Conservation (phyloP, 768 basidiomycete species). For the Trichaptum fuscoviolaceum region DNA sequence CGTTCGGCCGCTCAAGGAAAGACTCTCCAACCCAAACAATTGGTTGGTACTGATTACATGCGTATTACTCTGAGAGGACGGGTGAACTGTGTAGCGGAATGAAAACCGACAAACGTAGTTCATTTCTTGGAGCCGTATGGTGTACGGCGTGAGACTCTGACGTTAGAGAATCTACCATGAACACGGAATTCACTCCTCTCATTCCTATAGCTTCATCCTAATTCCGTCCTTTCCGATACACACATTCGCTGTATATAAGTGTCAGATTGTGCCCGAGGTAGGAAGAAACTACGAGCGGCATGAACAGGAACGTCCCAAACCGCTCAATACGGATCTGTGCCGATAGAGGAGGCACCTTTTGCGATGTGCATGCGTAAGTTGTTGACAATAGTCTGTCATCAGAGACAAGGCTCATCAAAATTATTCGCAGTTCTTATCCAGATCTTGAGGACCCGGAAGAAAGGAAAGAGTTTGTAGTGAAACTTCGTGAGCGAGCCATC, state of each 20-base stretch:
- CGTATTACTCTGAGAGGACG: no score
- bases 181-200: background rate
- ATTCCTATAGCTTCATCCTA: no score
- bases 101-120: background rate
- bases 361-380: conserved; percentile 78
- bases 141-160: background rate
- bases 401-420: conserved; percentile 1
- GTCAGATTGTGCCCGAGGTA: background rate
- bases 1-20: no score
- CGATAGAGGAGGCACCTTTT: conserved; percentile 90
- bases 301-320: conserved; percentile 43
- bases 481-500: conserved; percentile 55
- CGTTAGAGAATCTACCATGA: background rate
- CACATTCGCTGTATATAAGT: background rate
- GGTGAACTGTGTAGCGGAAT: background rate
- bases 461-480: conserved; percentile 81
- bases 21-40: no score
- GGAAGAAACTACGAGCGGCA: background rate
- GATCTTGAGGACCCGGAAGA: conserved; percentile 56
- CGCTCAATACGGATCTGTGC: conserved; percentile 81
- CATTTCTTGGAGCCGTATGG: background rate
- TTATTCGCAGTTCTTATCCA: conserved; percentile 55
- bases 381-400: conserved; percentile 4
- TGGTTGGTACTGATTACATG: no score
- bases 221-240: background rate